Conservation (phyloP, 2,329 filamentous ascomycete genomes). For the Fusarium metavorans region DNA sequence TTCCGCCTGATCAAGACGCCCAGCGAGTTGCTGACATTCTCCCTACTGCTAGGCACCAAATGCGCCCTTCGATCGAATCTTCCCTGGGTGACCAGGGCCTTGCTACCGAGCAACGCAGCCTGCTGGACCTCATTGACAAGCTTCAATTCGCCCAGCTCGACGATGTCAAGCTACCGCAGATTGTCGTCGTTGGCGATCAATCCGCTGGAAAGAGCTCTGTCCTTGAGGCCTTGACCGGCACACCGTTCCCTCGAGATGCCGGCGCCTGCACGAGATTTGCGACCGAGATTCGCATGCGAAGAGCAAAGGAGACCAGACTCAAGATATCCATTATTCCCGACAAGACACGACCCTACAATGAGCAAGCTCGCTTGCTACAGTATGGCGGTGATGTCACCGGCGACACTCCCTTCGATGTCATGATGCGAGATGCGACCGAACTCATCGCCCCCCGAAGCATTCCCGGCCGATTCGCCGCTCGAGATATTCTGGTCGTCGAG, state of each 20-base stretch:
- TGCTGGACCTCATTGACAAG: slow-evolving; percentile 69
- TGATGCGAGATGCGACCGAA: slow-evolving; percentile 64
- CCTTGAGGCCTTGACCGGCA: slow-evolving; percentile 72
- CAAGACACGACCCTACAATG: slow-evolving; percentile 58
- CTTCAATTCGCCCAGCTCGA: slow-evolving; percentile 66
- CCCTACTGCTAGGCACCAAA: slow-evolving; percentile 44
- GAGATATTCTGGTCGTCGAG: slow-evolving; percentile 69
- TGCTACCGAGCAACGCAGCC: slow-evolving; percentile 65
- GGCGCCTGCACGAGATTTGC: slow-evolving; percentile 72
- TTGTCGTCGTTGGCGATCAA: slow-evolving; percentile 74
- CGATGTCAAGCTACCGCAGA: slow-evolving; percentile 68
- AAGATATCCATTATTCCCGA: slow-evolving; percentile 68
- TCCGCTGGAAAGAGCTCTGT: slow-evolving; percentile 74
- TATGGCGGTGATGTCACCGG: slow-evolving; percentile 61
- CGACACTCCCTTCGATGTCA: slow-evolving; percentile 60
- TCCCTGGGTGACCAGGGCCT: slow-evolving; percentile 63
- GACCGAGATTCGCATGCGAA: slow-evolving; percentile 68
- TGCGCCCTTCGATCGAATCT: slow-evolving; percentile 59
- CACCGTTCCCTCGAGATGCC: slow-evolving; percentile 70
- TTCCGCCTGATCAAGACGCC: slow-evolving; percentile 33
- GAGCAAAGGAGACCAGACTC: slow-evolving; percentile 58
- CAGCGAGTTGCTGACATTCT: slow-evolving; percentile 40
- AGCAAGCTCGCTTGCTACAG: slow-evolving; percentile 60
- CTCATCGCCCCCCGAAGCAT: slow-evolving; percentile 63
- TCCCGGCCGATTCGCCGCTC: slow-evolving; percentile 63